Evolutionary conservation across 2,329 filamentous ascomycete genomes (phyloP).

Genomic region (Rhinocladiella similis): DNA sequence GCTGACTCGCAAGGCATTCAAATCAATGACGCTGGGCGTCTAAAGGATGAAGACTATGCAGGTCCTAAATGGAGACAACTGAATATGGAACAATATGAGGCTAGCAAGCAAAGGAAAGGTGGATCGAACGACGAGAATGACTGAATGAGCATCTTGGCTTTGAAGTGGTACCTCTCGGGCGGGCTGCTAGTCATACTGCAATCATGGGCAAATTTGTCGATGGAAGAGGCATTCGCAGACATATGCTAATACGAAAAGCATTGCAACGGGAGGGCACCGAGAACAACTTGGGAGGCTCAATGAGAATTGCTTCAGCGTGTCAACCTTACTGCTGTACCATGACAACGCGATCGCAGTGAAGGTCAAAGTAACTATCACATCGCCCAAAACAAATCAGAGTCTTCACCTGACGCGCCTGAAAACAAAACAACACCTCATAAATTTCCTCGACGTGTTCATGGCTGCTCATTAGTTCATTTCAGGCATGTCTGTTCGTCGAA

Average conservation of each 20-base stretch:
- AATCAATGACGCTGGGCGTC: conserved; percentile 11
- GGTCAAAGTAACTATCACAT: neutral
- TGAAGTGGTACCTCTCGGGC: neutral
- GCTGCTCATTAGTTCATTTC: neutral
- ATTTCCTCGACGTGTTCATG: neutral
- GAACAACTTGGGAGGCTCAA: too few species aligned
- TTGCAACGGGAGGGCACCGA: too few species aligned
- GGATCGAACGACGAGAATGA: conserved; percentile 13
- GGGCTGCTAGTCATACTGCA: neutral
- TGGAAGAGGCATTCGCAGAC: too few species aligned
- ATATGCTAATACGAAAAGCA: too few species aligned
- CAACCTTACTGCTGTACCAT: neutral
- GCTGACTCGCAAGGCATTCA: conserved; percentile 22
- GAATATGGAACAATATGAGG: conserved; percentile 27
- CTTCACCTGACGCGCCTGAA: neutral
- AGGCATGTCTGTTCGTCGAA: conserved; percentile 5
- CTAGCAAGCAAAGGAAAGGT: conserved; percentile 24
- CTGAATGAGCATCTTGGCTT: neutral
- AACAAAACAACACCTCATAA: conserved; percentile 1
- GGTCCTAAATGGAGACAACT: conserved; percentile 23
- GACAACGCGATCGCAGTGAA: neutral
- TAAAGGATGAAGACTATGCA: conserved; percentile 26
- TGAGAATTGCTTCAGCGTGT: neutral
- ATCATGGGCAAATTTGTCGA: neutral
- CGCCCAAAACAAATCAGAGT: neutral